phyloP scores from a whole-genome alignment of 352 stramenopile species.

The Achlya hypogyna region DNA sequence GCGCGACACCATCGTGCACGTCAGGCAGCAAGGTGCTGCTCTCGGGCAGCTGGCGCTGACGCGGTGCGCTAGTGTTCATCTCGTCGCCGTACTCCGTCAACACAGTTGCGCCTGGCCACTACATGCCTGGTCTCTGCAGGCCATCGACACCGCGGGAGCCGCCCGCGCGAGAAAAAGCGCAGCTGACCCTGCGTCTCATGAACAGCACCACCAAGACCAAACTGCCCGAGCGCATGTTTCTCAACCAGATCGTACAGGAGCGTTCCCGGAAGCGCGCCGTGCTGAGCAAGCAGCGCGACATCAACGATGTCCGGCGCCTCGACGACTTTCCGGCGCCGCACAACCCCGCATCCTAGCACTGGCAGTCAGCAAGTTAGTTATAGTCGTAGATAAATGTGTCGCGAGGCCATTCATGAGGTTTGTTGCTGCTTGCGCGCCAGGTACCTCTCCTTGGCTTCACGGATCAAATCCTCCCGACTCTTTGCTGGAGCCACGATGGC shows the following conservation, averaged over 20 bases:
- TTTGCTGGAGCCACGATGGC: background rate
- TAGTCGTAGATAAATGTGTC: background rate
- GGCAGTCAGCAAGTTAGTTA: background rate
- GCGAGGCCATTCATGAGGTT: background rate
- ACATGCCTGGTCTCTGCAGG: slow-evolving; percentile 1
- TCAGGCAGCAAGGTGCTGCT: background rate
- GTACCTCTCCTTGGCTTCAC: slow-evolving; percentile 68
- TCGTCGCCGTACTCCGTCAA: background rate
- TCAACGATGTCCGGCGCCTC: slow-evolving; percentile 1
- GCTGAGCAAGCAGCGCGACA: background rate
- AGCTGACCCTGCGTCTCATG: slow-evolving; percentile 6
- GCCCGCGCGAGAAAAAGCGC: background rate
- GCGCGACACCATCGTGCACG: background rate
- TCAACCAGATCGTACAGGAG: background rate
- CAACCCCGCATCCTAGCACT: background rate
- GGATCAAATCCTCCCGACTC: slow-evolving; percentile 69
- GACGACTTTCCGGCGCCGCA: background rate
- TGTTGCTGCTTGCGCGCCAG: slow-evolving; percentile 72
- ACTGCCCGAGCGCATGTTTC: slow-evolving; percentile 6
- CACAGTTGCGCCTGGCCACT: background rate
- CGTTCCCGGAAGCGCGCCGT: background rate
- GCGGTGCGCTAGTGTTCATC: background rate
- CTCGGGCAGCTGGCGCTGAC: background rate
- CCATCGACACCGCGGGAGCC: background rate
- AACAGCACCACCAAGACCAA: slow-evolving; percentile 18